A percentile compares a stretch with the other conserved stretches of the same genome.
phyloP scores from a whole-genome alignment of 441 rosid species.

The Syzygium syzygioides region DNA sequence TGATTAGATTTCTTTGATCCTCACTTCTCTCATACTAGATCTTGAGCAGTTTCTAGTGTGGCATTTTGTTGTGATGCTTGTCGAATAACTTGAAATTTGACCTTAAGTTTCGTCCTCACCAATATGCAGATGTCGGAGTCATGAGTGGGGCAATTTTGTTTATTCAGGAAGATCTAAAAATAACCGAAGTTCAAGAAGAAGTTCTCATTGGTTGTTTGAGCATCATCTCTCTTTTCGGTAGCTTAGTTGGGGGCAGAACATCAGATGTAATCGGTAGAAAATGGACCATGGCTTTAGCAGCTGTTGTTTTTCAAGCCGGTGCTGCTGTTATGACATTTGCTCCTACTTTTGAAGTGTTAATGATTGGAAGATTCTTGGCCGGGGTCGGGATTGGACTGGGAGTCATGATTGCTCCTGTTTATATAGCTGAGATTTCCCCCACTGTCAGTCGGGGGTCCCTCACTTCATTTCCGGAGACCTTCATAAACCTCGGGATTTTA shows the following conservation, averaged over 20 bases:
- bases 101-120: neutral
- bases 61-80: neutral
- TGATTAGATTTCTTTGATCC: neutral
- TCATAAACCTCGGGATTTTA: conserved; percentile 73
- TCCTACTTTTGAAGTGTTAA: conserved; percentile 55
- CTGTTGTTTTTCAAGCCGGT: conserved; percentile 65
- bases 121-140: conserved; percentile 76
- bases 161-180: conserved; percentile 76
- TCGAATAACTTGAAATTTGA: neutral
- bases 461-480: conserved; percentile 83
- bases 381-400: conserved; percentile 84
- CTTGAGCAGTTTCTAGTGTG: neutral
- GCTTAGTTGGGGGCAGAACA: conserved; percentile 82
- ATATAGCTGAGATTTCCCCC: conserved; percentile 89
- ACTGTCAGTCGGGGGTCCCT: conserved; percentile 56
- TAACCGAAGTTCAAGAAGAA: conserved; percentile 73
- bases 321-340: conserved; percentile 78
- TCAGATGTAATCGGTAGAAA: conserved; percentile 76
- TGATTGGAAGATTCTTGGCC: conserved; percentile 72
- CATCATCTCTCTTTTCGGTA: conserved; percentile 70
- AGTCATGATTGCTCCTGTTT: conserved; percentile 81
- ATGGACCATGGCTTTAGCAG: conserved; percentile 90
- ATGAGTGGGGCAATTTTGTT: conserved; percentile 94
- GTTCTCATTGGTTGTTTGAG: conserved; percentile 76
- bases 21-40: neutral